phyloP scores from a whole-genome alignment of 495 filamentous ascomycete genomes.

The Parmelia sp. region DNA sequence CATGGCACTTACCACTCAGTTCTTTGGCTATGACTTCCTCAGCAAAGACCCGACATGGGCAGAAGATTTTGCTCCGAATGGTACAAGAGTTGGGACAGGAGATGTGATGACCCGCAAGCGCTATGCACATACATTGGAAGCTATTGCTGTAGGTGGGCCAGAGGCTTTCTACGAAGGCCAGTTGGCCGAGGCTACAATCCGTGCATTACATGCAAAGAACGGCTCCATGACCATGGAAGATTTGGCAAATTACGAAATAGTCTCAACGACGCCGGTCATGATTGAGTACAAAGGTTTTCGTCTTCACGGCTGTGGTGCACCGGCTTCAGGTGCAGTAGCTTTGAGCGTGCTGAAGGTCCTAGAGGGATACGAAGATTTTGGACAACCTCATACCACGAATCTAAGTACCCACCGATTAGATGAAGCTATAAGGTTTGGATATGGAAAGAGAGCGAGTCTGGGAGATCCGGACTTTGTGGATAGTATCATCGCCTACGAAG shows the following conservation, averaged over 20 bases:
- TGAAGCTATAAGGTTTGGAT: constrained; percentile 83
- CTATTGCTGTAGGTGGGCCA: constrained; percentile 61
- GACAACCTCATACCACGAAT: constrained; percentile 39
- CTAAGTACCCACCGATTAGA: constrained; percentile 72
- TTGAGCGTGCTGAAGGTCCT: constrained; percentile 71
- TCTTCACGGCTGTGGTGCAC: constrained; percentile 59
- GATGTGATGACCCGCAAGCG: constrained; percentile 71
- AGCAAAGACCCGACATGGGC: constrained; percentile 70
- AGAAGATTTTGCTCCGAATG: constrained; percentile 79
- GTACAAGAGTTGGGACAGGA: constrained; percentile 58
- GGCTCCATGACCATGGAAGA: constrained; percentile 80
- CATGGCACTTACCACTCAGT: constrained; percentile 45
- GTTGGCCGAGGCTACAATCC: constrained; percentile 64
- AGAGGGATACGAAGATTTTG: constrained; percentile 60
- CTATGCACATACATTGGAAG: constrained; percentile 71
- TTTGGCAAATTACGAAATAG: constrained; percentile 57
- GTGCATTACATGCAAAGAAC: constrained; percentile 51
- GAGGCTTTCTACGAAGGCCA: constrained; percentile 70
- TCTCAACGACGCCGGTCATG: constrained; percentile 50
- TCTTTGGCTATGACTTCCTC: constrained; percentile 52
- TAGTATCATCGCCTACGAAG: constrained; percentile 52
- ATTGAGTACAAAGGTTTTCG: constrained; percentile 66
- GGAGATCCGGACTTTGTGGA: constrained; percentile 71
- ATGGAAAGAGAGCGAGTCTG: constrained; percentile 61
- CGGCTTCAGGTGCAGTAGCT: constrained; percentile 64